Base-by-base conservation (phyloP, 2,329 filamentous ascomycete genomes). In the Botrytis medusae region DNA sequence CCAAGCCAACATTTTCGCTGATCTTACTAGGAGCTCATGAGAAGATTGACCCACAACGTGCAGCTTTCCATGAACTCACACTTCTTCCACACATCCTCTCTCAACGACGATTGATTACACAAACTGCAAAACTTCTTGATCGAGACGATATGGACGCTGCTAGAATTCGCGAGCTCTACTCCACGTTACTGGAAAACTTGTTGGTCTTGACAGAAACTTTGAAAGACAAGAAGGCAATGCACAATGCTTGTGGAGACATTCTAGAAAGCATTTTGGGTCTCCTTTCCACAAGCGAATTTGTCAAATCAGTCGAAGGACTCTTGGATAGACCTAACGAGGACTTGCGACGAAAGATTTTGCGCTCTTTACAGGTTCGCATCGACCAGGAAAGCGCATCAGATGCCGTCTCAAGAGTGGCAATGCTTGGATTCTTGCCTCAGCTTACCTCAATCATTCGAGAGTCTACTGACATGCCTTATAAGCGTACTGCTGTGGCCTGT, bases 401-500 rank as follows among this genome's bases (percentile, higher is more conserved):
- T 80, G 83, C 85, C 51, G 83, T 86, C 59, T 93, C 93, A 6
- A 89, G 93, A 74, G 85, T 87, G 65, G 90, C 91, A 0, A 85
- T 97, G 79, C 86, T 97, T 51, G 88, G 90, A 18, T 96, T 98
- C 85, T 81, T 97, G 76, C 91, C 93, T 18, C 91, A 91, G 77
- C 87, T 97, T 75, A 93, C 93, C 29, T 86, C 88, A 32, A 92
- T 97, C 63, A 89, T 99, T 74, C 86, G 91, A 72, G 88, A 92
- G 68, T 92, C 92, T 10, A 85, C 87, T 46, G 91, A 96, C 77
- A 88, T 92, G 71, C 86, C 90, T 42, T 91, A 96, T 81, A 94
- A 95, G 83, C 91, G 94, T 78, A 94, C 93, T 18, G 93, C 95
- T 1, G 91, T 99, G 75, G 90, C 91, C 51, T 98, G 95, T 78